Evolutionary conservation across 176 grass and related monocot genomes (phyloP).

Genomic region (Thalia dealbata): DNA sequence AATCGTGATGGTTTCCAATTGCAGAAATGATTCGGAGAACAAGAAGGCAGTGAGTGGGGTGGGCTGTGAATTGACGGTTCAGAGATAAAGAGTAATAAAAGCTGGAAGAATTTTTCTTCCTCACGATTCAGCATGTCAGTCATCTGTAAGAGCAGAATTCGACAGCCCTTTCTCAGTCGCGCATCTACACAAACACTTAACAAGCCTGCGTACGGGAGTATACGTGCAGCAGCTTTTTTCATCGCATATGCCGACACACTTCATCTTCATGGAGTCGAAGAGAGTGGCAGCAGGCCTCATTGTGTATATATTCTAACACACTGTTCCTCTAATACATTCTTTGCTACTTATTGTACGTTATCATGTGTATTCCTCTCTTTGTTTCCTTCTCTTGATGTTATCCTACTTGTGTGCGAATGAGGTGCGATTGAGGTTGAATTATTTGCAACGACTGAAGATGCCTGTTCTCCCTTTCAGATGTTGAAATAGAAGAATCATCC

Average conservation of each 20-base stretch:
- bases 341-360: not conserved
- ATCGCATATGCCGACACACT: not conserved
- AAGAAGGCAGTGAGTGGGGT: too few relatives aligned
- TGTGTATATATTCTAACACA: not conserved
- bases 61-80: not conserved
- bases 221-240: not conserved
- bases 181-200: too few relatives aligned
- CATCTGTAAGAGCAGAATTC: too few relatives aligned
- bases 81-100: too few relatives aligned
- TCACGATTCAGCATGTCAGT: too few relatives aligned
- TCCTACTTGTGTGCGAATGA: not conserved
- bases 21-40: not conserved
- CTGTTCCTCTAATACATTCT: not conserved
- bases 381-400: too few relatives aligned
- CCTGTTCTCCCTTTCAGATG: not conserved
- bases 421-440: not conserved
- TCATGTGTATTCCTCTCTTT: too few relatives aligned
- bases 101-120: too few relatives aligned
- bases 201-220: too few relatives aligned
- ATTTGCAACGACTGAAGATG: not conserved
- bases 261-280: not conserved
- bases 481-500: slow-evolving; percentile 10
- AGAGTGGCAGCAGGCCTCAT: not conserved
- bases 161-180: too few relatives aligned
- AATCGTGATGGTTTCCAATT: not conserved